Base-by-base conservation (phyloP, 2,329 filamentous ascomycete genomes). In the Fusarium tricinctum region DNA sequence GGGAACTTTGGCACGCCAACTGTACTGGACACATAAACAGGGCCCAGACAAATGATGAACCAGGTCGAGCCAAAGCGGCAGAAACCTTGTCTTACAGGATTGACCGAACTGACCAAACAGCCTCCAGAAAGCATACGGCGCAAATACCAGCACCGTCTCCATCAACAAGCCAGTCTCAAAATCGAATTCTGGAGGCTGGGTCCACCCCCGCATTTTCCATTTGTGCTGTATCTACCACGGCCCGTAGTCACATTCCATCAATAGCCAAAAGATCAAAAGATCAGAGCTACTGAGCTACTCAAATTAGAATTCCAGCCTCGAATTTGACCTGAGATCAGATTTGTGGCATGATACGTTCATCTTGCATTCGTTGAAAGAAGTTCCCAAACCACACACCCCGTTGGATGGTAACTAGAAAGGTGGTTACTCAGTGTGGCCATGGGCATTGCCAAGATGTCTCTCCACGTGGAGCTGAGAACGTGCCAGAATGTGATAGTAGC, bases 161-260 rank as follows among this genome's bases (percentile, higher is more conserved):
- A 44, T 49, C 20, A 35, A 15, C 14, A 35, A 14, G 14, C 32
- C 32, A 17, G 14, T 35, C 14, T 35, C 8, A 35, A 17, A 5
- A 48, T 38, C 8, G n/a, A 4, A n/a, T 39, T 26, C 23, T 26
- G 12, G 47, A 28, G n/a, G 22, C 51, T 39, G 17, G 35, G 19
- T 28, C 47, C 54, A 53, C 38, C 54, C 53, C 54, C 47, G 47
- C 53, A 20, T 35, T 43, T 43, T 28, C 6, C 28, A 20, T 43
- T 43, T 43, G 26, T 28, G 26, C 26, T 20, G 32, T 43, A 20
- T 57, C 14, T 38, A 8, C 30, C 28, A 28, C 17, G n/a, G 22
- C 28, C 30, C 15, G 12, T 17, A 19, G 38, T 57, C 47, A 57
- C 38, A 57, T 57, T 57, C 54, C 54, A 45, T 45, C 30, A 40